These are phyloP conservation scores for Pelargonium fulgidum DNA, from an alignment of 441 rosid species.

Conservation along the genomic window DNA sequence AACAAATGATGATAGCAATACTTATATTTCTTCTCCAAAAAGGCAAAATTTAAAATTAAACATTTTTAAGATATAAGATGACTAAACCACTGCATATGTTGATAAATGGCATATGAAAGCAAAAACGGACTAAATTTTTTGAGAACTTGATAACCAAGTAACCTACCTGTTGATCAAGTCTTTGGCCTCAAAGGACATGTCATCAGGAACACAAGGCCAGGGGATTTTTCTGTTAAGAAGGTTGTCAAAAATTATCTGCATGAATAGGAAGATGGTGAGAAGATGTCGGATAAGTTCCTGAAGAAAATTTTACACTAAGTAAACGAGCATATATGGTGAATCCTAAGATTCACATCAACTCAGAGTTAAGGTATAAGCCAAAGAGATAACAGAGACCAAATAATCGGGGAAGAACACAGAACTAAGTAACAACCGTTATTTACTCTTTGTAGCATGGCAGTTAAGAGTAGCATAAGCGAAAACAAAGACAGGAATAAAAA, in stretches of 20 bases:
- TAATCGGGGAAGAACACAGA: not conserved
- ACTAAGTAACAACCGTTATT: not conserved
- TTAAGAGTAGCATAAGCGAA: not conserved
- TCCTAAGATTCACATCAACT: not conserved
- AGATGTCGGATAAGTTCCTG: constrained; percentile 10
- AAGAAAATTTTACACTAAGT: not conserved
- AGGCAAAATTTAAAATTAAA: not conserved
- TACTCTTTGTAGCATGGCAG: not conserved
- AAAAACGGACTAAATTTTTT: constrained; percentile 12
- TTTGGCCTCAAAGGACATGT: constrained; percentile 71
- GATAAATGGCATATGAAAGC: not conserved
- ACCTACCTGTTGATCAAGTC: constrained; percentile 71
- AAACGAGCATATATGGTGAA: not conserved
- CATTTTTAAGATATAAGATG: not conserved
- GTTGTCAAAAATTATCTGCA: constrained; percentile 76
- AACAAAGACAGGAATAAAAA: constrained; percentile 5
- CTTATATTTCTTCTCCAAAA: not conserved
- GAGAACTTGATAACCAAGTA: constrained; percentile 13
- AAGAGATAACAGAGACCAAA: not conserved
- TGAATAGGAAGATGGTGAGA: constrained; percentile 16
- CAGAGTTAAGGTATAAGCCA: not conserved
- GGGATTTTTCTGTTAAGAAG: constrained; percentile 75
- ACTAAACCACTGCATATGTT: not conserved
- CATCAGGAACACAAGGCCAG: constrained; percentile 66
- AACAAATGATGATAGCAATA: not conserved